These are phyloP conservation scores for Lodderomyces margitis DNA, from an alignment of 1,139 yeast species.

Conservation along the genomic window DNA sequence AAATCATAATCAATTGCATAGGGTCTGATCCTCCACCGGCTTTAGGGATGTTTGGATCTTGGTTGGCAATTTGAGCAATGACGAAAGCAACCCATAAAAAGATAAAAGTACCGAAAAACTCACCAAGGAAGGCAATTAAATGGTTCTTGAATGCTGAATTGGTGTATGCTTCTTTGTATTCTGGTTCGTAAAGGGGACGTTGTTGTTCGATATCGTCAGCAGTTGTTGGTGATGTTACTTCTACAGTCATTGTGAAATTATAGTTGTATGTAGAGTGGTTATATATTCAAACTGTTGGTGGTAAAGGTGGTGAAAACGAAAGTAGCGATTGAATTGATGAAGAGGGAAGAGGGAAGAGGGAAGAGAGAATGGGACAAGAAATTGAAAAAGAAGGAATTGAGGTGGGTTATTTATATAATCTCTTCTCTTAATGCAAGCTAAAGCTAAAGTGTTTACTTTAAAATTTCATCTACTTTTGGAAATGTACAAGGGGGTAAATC, in stretches of 20 bases:
- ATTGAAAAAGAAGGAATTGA: slow-evolving; percentile 1
- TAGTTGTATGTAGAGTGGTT: background rate
- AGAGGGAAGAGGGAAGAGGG: background rate
- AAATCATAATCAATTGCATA: slow-evolving; percentile 68
- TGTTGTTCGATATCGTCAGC: slow-evolving; percentile 30
- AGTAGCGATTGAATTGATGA: background rate
- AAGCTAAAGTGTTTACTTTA: too few relatives aligned
- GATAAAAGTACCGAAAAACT: slow-evolving; percentile 82
- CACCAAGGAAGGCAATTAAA: slow-evolving; percentile 43
- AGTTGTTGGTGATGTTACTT: slow-evolving; percentile 13
- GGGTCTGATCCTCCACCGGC: slow-evolving; percentile 53
- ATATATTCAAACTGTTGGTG: background rate
- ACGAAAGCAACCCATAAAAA: slow-evolving; percentile 81
- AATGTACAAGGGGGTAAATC: slow-evolving; percentile 1
- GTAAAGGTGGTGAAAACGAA: background rate
- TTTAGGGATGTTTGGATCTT: slow-evolving; percentile 46
- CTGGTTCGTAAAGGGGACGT: slow-evolving; percentile 29
- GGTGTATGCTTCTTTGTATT: slow-evolving; percentile 16
- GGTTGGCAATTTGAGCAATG: slow-evolving; percentile 84
- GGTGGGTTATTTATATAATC: background rate
- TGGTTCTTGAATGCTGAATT: slow-evolving; percentile 32
- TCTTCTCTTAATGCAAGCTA: background rate
- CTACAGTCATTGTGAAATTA: slow-evolving; percentile 15
- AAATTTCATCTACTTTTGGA: too few relatives aligned
- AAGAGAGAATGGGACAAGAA: slow-evolving; percentile 2